Evolutionary conservation across 2,329 filamentous ascomycete species (phyloP).

Genomic region (Podosphaera fusca): DNA sequence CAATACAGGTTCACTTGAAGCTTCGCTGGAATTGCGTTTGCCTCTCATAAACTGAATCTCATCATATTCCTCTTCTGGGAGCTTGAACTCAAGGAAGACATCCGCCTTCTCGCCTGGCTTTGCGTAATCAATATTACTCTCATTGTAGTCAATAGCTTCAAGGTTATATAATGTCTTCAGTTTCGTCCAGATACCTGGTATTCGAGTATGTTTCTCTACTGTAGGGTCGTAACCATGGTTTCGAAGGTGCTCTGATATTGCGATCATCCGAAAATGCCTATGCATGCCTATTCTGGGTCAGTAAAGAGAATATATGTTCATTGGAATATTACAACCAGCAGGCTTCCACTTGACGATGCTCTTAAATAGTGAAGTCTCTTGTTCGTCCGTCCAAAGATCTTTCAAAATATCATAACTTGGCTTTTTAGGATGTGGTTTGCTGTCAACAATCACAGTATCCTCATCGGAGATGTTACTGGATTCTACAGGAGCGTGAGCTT

Average conservation of each 20-base stretch:
- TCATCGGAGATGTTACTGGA: constrained; percentile 20
- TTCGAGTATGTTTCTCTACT: constrained; percentile 54
- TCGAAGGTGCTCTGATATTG: constrained; percentile 57
- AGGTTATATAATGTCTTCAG: constrained; percentile 67
- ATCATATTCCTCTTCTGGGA: constrained; percentile 25
- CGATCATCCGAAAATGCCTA: constrained; percentile 81
- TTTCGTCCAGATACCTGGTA: constrained; percentile 82
- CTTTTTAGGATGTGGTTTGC: constrained; percentile 22
- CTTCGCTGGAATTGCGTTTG: constrained; percentile 10
- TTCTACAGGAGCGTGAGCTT: constrained; percentile 29
- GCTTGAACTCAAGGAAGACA: constrained; percentile 31
- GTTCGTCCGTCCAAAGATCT: constrained; percentile 85
- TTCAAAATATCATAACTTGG: constrained; percentile 27
- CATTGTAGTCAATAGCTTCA: constrained; percentile 64
- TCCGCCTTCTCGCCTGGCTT: constrained; percentile 29
- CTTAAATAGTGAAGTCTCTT: constrained; percentile 81
- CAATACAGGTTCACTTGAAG: constrained; percentile 16
- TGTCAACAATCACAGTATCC: constrained; percentile 33
- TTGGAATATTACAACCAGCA: constrained; percentile 37
- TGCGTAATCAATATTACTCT: constrained; percentile 26
- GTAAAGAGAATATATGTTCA: neutral
- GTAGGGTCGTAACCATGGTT: constrained; percentile 59
- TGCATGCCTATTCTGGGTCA: constrained; percentile 44
- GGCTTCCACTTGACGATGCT: constrained; percentile 88
- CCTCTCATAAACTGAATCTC: constrained; percentile 13